Evolutionary conservation across 495 filamentous ascomycete species (phyloP).

Genomic region (Xylaria curta): DNA sequence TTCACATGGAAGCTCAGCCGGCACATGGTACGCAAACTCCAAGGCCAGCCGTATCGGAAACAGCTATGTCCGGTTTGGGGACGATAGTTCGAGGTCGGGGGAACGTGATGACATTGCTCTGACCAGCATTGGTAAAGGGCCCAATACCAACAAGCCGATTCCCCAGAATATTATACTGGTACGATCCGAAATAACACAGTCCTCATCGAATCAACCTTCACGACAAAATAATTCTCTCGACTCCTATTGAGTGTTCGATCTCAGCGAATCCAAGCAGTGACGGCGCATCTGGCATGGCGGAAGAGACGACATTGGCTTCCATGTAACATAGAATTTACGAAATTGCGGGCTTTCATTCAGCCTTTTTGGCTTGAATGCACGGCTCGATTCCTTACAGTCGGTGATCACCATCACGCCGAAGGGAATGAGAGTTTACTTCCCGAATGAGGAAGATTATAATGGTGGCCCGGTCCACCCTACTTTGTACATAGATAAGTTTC

Average conservation of each 20-base stretch:
- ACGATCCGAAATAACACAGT: conserved; percentile 31
- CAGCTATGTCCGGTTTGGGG: conserved; percentile 32
- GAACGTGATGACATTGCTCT: conserved; percentile 29
- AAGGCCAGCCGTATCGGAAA: conserved; percentile 29
- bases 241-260: neutral
- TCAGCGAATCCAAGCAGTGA: neutral
- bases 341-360: neutral
- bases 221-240: conserved; percentile 10
- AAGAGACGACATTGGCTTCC: neutral
- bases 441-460: neutral
- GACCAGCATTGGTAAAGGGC: conserved; percentile 30
- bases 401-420: neutral
- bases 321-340: neutral
- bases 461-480: conserved; percentile 12
- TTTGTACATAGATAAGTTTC: conserved; percentile 18
- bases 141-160: conserved; percentile 23
- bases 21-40: conserved; percentile 29
- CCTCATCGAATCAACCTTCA: conserved; percentile 20
- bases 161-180: conserved; percentile 33
- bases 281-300: neutral
- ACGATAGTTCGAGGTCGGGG: conserved; percentile 22
- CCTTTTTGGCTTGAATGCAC: neutral
- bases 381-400: neutral
- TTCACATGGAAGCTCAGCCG: conserved; percentile 25
- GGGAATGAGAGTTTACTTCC: conserved; percentile 1